Conservation (phyloP, 352 stramenopile genomes). For the Globisporangium spiculum region DNA sequence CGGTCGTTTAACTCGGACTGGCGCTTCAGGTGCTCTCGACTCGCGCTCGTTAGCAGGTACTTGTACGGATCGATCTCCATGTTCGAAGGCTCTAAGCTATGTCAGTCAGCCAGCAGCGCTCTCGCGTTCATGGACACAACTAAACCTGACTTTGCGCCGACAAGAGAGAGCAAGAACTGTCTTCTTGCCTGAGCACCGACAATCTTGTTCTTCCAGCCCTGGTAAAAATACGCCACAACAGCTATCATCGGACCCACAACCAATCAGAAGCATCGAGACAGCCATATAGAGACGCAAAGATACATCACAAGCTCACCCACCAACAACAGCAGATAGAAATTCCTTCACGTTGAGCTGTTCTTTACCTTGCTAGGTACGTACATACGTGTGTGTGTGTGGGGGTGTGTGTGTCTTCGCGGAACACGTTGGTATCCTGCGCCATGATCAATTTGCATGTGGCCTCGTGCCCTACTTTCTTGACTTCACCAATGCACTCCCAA, state of each 20-base stretch:
- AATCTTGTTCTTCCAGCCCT: not conserved
- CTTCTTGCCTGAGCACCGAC: not conserved
- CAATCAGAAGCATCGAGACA: not conserved
- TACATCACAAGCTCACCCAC: not conserved
- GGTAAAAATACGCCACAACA: conserved; percentile 8
- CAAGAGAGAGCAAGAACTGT: not conserved
- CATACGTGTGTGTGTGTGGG: not conserved
- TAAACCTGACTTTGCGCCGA: not conserved
- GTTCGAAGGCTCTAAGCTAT: not conserved
- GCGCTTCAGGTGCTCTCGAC: conserved; percentile 40
- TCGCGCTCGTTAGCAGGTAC: conserved; percentile 39
- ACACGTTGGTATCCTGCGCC: not conserved
- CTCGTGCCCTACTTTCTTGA: conserved; percentile 3
- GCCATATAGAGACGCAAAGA: not conserved
- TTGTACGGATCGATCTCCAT: conserved; percentile 47
- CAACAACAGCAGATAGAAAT: not conserved
- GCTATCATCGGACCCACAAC: not conserved
- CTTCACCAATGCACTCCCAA: conserved; percentile 19
- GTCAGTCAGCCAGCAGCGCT: conserved; percentile 13
- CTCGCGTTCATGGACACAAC: not conserved
- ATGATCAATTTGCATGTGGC: not conserved
- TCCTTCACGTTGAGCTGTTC: not conserved
- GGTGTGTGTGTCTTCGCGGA: not conserved
- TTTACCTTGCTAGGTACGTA: conserved; percentile 6
- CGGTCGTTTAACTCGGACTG: conserved; percentile 40